phyloP scores from a whole-genome alignment of 305 asterid genomes.

The Petunia hybrid region DNA sequence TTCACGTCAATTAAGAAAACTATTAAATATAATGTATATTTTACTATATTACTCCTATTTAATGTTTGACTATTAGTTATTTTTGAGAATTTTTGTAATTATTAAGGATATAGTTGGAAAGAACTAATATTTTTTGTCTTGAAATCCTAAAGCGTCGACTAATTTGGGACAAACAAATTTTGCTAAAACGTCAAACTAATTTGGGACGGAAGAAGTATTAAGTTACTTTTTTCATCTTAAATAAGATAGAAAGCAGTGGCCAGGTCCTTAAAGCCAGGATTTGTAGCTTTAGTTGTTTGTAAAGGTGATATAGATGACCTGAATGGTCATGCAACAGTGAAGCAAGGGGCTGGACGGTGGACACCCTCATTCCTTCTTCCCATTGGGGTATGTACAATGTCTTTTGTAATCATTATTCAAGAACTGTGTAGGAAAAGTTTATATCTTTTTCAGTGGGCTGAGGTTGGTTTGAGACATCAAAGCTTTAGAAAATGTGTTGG shows the following conservation, averaged over 20 bases:
- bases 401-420: not conserved
- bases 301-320: constrained; percentile 20
- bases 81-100: too few species aligned
- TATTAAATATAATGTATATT: too few species aligned
- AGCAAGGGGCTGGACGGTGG: constrained; percentile 10
- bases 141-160: too few species aligned
- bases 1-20: too few species aligned
- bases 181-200: too few species aligned
- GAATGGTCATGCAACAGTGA: constrained; percentile 4
- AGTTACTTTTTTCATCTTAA: not conserved
- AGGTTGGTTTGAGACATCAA: constrained; percentile 21
- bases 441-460: not conserved
- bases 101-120: too few species aligned
- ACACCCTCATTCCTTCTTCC: constrained; percentile 14
- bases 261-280: not conserved
- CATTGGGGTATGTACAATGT: not conserved
- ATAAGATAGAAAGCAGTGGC: not conserved
- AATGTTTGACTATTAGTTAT: too few species aligned
- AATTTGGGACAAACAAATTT: too few species aligned
- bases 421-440: not conserved
- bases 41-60: too few species aligned
- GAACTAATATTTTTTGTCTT: too few species aligned
- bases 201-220: too few species aligned
- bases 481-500: not conserved
- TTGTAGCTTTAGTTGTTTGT: constrained; percentile 7